Base-by-base conservation (phyloP, 2,329 filamentous ascomycete genomes). In the Whalleya microplaca region DNA sequence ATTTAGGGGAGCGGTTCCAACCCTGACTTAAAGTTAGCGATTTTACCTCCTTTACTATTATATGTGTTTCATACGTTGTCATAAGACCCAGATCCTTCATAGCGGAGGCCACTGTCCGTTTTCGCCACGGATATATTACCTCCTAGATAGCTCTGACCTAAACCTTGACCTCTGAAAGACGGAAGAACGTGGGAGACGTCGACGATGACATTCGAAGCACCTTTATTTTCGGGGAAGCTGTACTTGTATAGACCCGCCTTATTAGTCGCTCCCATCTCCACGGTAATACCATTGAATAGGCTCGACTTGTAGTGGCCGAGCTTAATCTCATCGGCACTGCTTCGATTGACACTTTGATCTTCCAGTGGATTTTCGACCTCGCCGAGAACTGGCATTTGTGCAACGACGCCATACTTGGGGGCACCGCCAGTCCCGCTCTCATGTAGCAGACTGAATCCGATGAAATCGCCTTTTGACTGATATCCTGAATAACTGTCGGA, bases 351-450 rank as follows among this genome's bases (percentile, higher is more conserved):
- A n/a, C 80, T 83, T 32, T 83, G 75, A 59, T 83, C 79, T 3
- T 73, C 76, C 21, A 89, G 72, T 2, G 85, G 85, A 55, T 88
- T 80, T 7, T 62, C 64, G 42, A 85, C 70, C 16, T 67, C 67
- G 0, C 82, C 83, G 0, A 80, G 64, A 0, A 84, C 70, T 0
- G 83, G 85, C 70, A 87, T 76, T 69, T 87, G 84, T 1, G 82
- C 76, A 29, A 87, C 81, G 1, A 88, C 84, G 3, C 87, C 87
- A 58, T 90, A 90, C 69, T 89, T 90, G 1, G 87, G 85, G 1
- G 84, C 85, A 1, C 87, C 87, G 7, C 87, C 87, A 0, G 86
- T 90, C 2, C 86, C 86, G 58, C 81, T 83, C 66, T 88, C 85
- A 62, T 88, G 86, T 65, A 88, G 82, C 80, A 88, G 77, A 55